These are phyloP conservation scores for Kwoniella bestiolae DNA, from an alignment of 768 basidiomycete species.

Conservation along the genomic window DNA sequence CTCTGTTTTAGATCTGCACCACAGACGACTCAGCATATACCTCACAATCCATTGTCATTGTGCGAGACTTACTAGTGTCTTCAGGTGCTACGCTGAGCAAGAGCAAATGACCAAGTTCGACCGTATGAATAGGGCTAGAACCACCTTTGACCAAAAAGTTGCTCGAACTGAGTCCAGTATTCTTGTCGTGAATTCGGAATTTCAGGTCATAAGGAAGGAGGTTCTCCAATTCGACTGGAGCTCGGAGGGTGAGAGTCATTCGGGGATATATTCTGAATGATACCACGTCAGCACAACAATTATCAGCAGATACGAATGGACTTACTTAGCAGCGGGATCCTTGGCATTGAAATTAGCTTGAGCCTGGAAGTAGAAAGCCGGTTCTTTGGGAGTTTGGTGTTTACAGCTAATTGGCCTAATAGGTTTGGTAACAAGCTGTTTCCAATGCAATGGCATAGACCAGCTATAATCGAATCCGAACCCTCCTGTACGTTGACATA, in stretches of 20 bases:
- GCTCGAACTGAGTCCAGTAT: conserved; percentile 89
- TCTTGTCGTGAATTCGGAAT: conserved; percentile 96
- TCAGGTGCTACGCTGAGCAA: conserved; percentile 84
- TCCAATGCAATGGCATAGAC: conserved; percentile 83
- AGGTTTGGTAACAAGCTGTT: conserved; percentile 74
- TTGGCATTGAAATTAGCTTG: conserved; percentile 77
- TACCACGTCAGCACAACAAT: neutral
- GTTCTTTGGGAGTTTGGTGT: conserved; percentile 76
- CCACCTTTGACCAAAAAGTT: conserved; percentile 92
- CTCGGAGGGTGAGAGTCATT: conserved; percentile 80
- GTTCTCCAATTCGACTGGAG: conserved; percentile 95
- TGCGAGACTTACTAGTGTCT: conserved; percentile 71
- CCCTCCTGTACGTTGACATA: conserved; percentile 85
- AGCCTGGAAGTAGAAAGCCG: conserved; percentile 91
- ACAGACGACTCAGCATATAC: neutral
- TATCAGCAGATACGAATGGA: neutral
- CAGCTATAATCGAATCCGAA: conserved; percentile 84
- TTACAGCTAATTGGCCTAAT: conserved; percentile 80
- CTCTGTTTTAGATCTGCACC: conserved; percentile 83
- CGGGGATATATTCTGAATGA: conserved; percentile 75
- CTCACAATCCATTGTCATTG: no score
- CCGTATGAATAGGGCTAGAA: conserved; percentile 93
- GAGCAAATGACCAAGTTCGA: conserved; percentile 86
- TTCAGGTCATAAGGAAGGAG: conserved; percentile 89
- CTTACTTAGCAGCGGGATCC: conserved; percentile 66